These are phyloP conservation scores for Triticum monococcum DNA, from an alignment of 176 grass and related monocot genomes.

Conservation along the genomic window DNA sequence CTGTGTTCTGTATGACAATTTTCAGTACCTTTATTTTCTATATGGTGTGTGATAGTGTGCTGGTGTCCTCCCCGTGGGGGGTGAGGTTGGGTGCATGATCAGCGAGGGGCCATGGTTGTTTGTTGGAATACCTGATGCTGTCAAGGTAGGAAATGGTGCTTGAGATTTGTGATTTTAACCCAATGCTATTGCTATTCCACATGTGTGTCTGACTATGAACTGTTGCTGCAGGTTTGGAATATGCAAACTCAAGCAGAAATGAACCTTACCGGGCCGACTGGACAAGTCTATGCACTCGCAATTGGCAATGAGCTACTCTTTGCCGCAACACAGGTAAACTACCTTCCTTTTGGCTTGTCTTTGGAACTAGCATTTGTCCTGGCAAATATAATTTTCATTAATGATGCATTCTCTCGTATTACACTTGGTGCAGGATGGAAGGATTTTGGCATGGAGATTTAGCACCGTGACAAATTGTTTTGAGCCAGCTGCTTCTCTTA, in stretches of 20 bases:
- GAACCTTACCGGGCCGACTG: slow-evolving; percentile 78
- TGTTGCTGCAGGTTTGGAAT: slow-evolving; percentile 75
- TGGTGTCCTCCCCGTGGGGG: slow-evolving; percentile 52
- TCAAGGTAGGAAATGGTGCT: slow-evolving; percentile 56
- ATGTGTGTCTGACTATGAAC: slow-evolving; percentile 8
- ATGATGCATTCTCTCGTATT: slow-evolving; percentile 23
- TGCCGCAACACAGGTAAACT: slow-evolving; percentile 79
- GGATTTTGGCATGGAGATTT: slow-evolving; percentile 90
- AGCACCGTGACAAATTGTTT: slow-evolving; percentile 63
- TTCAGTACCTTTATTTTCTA: slow-evolving; percentile 39
- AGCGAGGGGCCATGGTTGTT: slow-evolving; percentile 92
- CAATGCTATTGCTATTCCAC: not conserved
- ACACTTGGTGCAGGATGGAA: slow-evolving; percentile 66
- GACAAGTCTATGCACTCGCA: slow-evolving; percentile 86
- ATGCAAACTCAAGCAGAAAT: slow-evolving; percentile 70
- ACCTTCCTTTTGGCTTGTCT: not conserved
- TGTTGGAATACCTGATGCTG: slow-evolving; percentile 72
- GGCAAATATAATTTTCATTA: not conserved
- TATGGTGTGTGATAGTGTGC: slow-evolving; percentile 61
- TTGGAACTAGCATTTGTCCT: slow-evolving; percentile 2
- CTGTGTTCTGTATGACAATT: slow-evolving; percentile 12
- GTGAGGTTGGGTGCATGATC: slow-evolving; percentile 96
- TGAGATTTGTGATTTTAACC: slow-evolving; percentile 2
- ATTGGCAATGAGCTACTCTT: slow-evolving; percentile 83
- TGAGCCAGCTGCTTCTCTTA: slow-evolving; percentile 77